Base-by-base conservation (phyloP, 2,329 filamentous ascomycete genomes). In the Penicillium psychrosexuale region DNA sequence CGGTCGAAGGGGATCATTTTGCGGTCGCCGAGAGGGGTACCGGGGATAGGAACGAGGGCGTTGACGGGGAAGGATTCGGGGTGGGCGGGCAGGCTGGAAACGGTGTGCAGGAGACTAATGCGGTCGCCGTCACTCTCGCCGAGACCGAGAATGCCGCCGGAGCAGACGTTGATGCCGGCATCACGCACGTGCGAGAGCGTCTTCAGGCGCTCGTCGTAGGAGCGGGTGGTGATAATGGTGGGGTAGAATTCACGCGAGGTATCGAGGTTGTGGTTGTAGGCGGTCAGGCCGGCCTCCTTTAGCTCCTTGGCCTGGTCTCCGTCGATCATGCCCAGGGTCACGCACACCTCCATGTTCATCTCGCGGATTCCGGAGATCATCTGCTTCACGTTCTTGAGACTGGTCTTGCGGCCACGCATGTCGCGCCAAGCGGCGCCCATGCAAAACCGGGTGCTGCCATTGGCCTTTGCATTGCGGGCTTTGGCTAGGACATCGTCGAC, bases 401-500 rank as follows among this genome's bases (percentile, higher is more conserved):
- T 87, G 42, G 88, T 90, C 76, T 92, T 94, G 61, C 91, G 88
- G 17, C 91, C 91, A 13, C 90, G 87, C 91, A 96, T 96, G 74
- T 96, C 91, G 36, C 91, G 81, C 91, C 91, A 96, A 0, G 91
- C 91, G 3, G 91, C 91, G 8, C 91, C 91, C 91, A 96, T 96
- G 77, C 91, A 96, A 81, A 96, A 96, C 2, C 91, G 84, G 8
- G 90, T 95, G 77, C 88, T 91, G 47, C 91, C 91, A 61, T 94
- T 94, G 53, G 84, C 84, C 67, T 89, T 90, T 57, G 91, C 91
- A 31, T 84, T 83, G 34, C 84, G 84, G 1, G 91, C 91, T 3
- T 90, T 89, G 36, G 82, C 84, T 24, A 96, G 84, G 1, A 96
- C 91, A 0, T 88, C 84, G 55, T 94, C 89, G 51, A 96, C 90